Evolutionary conservation across 352 stramenopile species (phyloP), one percentile per base, ranked within the genome.

Genomic region (Globisporangium iwayamae): DNA sequence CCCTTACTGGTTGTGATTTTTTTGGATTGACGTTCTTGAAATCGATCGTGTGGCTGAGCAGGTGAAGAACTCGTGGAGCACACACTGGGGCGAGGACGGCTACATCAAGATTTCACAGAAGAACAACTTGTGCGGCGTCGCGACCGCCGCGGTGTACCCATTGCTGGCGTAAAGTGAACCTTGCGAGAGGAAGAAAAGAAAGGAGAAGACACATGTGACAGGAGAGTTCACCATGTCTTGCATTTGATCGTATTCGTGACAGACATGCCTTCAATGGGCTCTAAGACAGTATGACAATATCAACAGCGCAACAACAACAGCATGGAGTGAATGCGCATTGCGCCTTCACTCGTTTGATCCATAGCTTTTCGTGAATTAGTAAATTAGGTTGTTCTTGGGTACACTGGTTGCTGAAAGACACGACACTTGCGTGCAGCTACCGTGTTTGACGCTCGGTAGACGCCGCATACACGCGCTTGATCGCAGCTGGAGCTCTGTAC

Each of bases 91-190:
- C 46, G 94, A 98, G 60, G 74, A 96, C 43, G 92, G 92, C 38
- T 98, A 98, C 79, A 71, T 98, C 36, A 95, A 93, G 70, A 96
- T 98, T 65, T 78, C 85, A 39, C 89, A 96, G 68, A 94, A 96
- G 62, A 72, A 96, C 62, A 99, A 99, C 62, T 89, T 97, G 5
- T 99, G 97, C 69, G 96, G 97, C 20, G 94, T 99, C 50, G 86
- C 96, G 48, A 98, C 87, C 0, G 75, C 82, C 18, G 84, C 91
- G 0, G 93, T 78, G 13, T 97, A 96, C 66, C 87, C 88, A 13
- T 65, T 94, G 48, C 72, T 96, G 55, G 77, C 64, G 30, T 71
- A 85, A 36, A 32, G 51, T 36, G 32, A 36, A 8, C 32, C 32
- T 2, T 36, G 32, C 32, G 32, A 36, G 32, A 8, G 32, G 7